Conservation (phyloP, 176 grass and related monocot genomes). For the Cenchrus fungigraminus region DNA sequence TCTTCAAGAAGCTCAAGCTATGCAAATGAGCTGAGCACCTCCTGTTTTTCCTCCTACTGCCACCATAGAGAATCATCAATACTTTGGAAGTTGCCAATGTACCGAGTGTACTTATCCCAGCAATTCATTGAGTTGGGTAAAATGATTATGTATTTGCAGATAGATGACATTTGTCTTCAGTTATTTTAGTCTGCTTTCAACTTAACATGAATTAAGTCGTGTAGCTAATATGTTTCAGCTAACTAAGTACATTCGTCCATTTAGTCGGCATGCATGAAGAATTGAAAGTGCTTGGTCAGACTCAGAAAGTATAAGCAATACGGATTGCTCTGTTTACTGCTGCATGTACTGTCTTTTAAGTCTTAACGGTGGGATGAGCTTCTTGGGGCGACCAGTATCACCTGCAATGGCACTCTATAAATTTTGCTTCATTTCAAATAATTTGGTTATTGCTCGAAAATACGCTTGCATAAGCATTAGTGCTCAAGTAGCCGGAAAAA, state of each 20-base stretch:
- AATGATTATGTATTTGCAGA: not conserved
- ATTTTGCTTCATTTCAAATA: no score
- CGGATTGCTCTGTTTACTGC: not conserved
- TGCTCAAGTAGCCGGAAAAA: not conserved
- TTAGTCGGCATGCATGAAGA: not conserved
- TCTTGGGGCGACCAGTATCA: not conserved
- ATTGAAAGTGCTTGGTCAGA: no score
- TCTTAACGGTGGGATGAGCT: not conserved
- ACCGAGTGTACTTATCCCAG: not conserved
- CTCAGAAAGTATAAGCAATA: no score
- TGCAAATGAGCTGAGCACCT: conserved; percentile 60
- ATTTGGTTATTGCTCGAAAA: not conserved
- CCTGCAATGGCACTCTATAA: not conserved
- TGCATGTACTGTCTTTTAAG: not conserved
- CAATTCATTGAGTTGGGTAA: not conserved
- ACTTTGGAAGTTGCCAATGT: not conserved
- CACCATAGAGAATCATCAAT: conserved; percentile 2
- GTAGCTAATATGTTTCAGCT: not conserved
- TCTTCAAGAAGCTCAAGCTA: conserved; percentile 96
- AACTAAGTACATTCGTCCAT: not conserved
- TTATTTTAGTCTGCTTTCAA: not conserved
- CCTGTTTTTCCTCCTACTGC: not conserved
- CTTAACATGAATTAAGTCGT: not conserved
- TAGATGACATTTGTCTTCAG: not conserved
- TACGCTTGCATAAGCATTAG: conserved; percentile 3